phyloP scores from a whole-genome alignment of 2,329 filamentous ascomycete species.

The Pseudocercospora pini-densiflorae region DNA sequence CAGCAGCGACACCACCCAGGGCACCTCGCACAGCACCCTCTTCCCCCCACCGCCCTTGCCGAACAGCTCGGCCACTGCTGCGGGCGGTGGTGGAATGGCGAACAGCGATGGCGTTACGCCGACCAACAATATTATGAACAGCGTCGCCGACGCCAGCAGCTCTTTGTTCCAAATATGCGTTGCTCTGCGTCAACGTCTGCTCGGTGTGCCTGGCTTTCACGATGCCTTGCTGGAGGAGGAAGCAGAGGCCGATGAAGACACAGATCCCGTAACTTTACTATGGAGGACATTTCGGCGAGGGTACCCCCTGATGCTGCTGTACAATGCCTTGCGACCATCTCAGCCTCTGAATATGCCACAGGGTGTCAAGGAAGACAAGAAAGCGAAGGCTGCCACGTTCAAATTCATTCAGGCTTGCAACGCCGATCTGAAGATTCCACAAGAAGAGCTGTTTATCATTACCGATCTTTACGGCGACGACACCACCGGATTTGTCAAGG shows the following conservation, averaged over 20 bases:
- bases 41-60: slow-evolving; percentile 45
- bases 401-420: slow-evolving; percentile 91
- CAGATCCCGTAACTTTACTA: slow-evolving; percentile 85
- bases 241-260: slow-evolving; percentile 67
- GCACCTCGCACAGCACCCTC: slow-evolving; percentile 51
- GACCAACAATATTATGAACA: slow-evolving; percentile 95
- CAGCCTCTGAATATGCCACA: slow-evolving; percentile 60
- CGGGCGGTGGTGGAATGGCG: slow-evolving; percentile 40
- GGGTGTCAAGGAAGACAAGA: slow-evolving; percentile 68
- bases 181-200: slow-evolving; percentile 77
- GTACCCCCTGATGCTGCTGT: slow-evolving; percentile 82
- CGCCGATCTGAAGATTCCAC: slow-evolving; percentile 76
- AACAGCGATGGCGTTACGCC: slow-evolving; percentile 66
- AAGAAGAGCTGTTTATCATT: slow-evolving; percentile 87
- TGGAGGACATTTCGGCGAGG: slow-evolving; percentile 88
- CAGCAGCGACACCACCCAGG: slow-evolving; percentile 54
- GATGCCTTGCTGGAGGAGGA: slow-evolving; percentile 73
- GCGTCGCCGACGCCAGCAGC: slow-evolving; percentile 86
- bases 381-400: slow-evolving; percentile 85
- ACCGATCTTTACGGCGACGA: slow-evolving; percentile 91
- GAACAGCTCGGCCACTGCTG: slow-evolving; percentile 30
- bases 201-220: slow-evolving; percentile 83
- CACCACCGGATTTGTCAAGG: slow-evolving; percentile 97
- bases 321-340: slow-evolving; percentile 79
- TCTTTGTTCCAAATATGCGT: slow-evolving; percentile 97